These are phyloP conservation scores for Myxozyma neotropica DNA, from an alignment of 805 yeast species.

Conservation along the genomic window DNA sequence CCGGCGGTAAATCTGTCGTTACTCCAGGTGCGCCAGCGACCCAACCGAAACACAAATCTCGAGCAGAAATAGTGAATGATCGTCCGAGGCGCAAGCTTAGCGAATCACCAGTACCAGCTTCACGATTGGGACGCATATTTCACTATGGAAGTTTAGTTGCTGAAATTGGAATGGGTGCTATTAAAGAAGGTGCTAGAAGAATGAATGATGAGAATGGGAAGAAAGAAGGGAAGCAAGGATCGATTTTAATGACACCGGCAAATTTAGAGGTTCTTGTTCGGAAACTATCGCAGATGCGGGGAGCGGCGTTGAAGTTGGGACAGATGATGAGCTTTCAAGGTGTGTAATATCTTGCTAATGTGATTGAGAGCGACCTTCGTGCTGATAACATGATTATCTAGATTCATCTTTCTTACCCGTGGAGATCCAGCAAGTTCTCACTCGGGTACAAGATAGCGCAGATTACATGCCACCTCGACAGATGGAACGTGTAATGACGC, in stretches of 20 bases:
- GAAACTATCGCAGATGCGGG: constrained; percentile 91
- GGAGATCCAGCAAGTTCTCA: constrained; percentile 77
- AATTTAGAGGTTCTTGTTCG: constrained; percentile 87
- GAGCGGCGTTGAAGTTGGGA: constrained; percentile 98
- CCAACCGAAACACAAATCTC: background rate
- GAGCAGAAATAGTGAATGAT: constrained; percentile 8
- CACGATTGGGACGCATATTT: constrained; percentile 83
- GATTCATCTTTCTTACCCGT: constrained; percentile 51
- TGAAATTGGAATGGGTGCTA: constrained; percentile 81
- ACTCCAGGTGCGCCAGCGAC: background rate
- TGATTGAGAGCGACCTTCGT: background rate
- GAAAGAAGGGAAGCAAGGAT: constrained; percentile 45
- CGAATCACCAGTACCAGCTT: constrained; percentile 74
- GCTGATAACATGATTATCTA: background rate
- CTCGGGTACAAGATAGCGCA: constrained; percentile 89
- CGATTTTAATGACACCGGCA: constrained; percentile 70
- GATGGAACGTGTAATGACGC: constrained; percentile 69
- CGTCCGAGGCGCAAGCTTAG: constrained; percentile 4
- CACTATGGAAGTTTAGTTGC: constrained; percentile 95
- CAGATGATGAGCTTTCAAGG: constrained; percentile 90
- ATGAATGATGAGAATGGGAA: constrained; percentile 48
- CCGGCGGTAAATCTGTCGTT: background rate
- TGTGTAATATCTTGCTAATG: background rate
- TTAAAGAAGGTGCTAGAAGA: constrained; percentile 73
- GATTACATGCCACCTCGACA: constrained; percentile 96